Evolutionary conservation across 257 asterid genomes (phyloP).

Genomic region (Solanum arcanum): DNA sequence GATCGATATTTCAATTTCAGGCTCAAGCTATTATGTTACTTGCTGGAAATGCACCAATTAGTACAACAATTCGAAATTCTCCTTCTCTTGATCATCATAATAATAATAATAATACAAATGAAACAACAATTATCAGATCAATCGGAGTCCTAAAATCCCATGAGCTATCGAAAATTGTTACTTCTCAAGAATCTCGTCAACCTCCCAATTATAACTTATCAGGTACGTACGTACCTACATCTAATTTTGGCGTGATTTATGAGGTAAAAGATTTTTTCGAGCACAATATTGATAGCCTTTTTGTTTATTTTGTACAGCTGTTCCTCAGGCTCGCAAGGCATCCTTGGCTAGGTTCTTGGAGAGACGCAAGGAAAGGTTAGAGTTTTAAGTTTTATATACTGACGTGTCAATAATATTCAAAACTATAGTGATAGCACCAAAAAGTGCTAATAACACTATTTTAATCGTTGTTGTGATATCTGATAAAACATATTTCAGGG

Average conservation of each 20-base stretch:
- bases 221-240: slow-evolving; percentile 17
- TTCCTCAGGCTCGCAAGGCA: slow-evolving; percentile 76
- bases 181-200: slow-evolving; percentile 18
- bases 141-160: slow-evolving; percentile 11
- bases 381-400: neutral
- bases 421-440: neutral
- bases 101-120: slow-evolving; percentile 1
- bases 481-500: slow-evolving; percentile 10
- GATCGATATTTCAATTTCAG: slow-evolving; percentile 2
- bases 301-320: slow-evolving; percentile 30
- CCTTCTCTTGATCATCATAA: slow-evolving; percentile 14
- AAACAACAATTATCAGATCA: slow-evolving; percentile 13
- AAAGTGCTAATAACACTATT: accelerated
- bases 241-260: neutral
- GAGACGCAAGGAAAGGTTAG: slow-evolving; percentile 85
- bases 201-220: slow-evolving; percentile 23
- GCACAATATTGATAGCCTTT: neutral
- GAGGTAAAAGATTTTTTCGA: neutral
- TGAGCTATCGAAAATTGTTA: slow-evolving; percentile 23
- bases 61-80: slow-evolving; percentile 20
- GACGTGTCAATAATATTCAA: neutral
- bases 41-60: slow-evolving; percentile 53
- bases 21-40: slow-evolving; percentile 64
- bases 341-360: slow-evolving; percentile 77
- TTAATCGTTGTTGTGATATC: neutral